Base-by-base conservation (phyloP, 2,329 filamentous ascomycete genomes). In the Sarocladiaceae sp. region DNA sequence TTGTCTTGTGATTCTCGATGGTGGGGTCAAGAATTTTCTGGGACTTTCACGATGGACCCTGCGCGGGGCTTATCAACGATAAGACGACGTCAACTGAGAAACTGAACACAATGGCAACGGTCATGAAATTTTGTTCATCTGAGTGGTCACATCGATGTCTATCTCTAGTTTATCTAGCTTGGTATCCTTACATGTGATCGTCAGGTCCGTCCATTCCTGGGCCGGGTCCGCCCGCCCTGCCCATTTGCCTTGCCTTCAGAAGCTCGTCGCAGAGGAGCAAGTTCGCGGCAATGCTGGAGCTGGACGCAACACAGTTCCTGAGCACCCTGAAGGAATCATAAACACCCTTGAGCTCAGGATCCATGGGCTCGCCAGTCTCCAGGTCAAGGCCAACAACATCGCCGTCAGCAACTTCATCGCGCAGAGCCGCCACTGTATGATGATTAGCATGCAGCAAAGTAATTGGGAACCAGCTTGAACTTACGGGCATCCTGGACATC, bases 201-300 rank as follows among this genome's bases (percentile, higher is more conserved):
- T 78, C 75, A 37, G 77, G 76, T 15, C 78, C 82, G 59, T 86
- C 83, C 79, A 84, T 84, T 54, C 81, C 82, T 3, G 82, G 80
- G 6, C 83, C 83, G 2, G 83, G 83, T 20, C 80, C 81, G 35
- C 72, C 78, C 70, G 76, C 71, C 64, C 83, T 76, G 47, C 80
- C 87, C 94, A 99, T 99, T 76, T 99, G 93, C 68, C 94, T 82
- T 56, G 94, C 94, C 80, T 99, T 99, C 63, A 99, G 78, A 76
- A 99, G 80, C 78, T 99, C 94, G 65, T 99, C 94, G 65, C 94
- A 99, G 48, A 99, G 80, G 59, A 99, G 76, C 58, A 99, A 77
- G 74, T 99, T 99, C 10, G 90, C 93, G 5, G 94, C 93, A 64
- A 99, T 99, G 57, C 94, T 90, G 23, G 93, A 88, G 69, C 91